phyloP scores from a whole-genome alignment of 192 early-diverging fungal genomes.

The Backusella mclennaniae region DNA sequence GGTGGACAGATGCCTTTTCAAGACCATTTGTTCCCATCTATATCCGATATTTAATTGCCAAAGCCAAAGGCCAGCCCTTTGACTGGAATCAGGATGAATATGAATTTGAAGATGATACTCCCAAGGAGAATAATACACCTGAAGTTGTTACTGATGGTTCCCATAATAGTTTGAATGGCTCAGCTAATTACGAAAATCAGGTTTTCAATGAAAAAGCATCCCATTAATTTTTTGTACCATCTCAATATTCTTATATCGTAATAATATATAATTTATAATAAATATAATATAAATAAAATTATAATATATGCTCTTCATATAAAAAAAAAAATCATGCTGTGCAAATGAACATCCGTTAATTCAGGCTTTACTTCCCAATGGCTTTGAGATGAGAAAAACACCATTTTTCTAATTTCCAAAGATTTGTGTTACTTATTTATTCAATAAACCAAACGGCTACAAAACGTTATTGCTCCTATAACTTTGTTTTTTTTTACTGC shows the following conservation, averaged over 20 bases:
- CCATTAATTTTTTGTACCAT: neutral
- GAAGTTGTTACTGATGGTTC: neutral
- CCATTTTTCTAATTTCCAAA: too few relatives aligned
- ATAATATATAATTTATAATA: neutral
- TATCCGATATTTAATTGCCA: slow-evolving; percentile 29
- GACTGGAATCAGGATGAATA: slow-evolving; percentile 25
- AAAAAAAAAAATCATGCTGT: too few relatives aligned
- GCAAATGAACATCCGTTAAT: too few relatives aligned
- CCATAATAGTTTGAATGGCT: neutral
- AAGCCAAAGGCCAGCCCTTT: slow-evolving; percentile 19
- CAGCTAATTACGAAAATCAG: neutral
- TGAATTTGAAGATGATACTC: slow-evolving; percentile 26
- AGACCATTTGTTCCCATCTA: slow-evolving; percentile 24
- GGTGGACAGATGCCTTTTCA: slow-evolving; percentile 28
- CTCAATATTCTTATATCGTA: neutral
- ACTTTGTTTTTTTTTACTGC: neutral
- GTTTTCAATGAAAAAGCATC: neutral
- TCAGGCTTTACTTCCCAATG: too few relatives aligned
- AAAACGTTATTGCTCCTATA: too few relatives aligned
- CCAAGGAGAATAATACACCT: neutral
- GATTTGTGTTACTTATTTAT: too few relatives aligned
- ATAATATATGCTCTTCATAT: too few relatives aligned
- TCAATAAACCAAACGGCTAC: too few relatives aligned
- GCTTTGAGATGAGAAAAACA: too few relatives aligned
- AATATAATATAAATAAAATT: neutral